Evolutionary conservation across 1,284 basidiomycete species (phyloP).

Genomic region (Mycosarcoma mackinlayi): DNA sequence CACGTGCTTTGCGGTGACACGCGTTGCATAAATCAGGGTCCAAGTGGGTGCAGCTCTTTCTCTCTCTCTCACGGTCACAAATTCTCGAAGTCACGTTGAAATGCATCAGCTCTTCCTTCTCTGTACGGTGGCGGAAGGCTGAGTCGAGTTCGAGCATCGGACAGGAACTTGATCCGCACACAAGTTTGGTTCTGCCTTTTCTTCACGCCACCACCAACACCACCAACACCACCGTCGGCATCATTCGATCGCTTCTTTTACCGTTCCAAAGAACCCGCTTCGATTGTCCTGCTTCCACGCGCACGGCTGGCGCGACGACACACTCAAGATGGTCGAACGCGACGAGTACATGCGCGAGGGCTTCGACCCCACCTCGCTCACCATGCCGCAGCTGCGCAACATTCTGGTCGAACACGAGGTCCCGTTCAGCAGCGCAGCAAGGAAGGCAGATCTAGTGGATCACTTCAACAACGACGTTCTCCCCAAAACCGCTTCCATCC

Average conservation of each 20-base stretch:
- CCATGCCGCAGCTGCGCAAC: constrained; percentile 81
- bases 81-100: too few species aligned
- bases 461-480: constrained; percentile 76
- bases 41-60: not conserved
- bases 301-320: constrained; percentile 1
- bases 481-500: constrained; percentile 34
- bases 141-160: constrained; percentile 1
- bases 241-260: not conserved
- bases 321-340: constrained; percentile 37
- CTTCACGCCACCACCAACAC: constrained; percentile 11
- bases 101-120: too few species aligned
- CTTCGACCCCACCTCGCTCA: constrained; percentile 83
- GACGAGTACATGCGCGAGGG: constrained; percentile 80
- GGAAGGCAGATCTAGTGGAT: constrained; percentile 85
- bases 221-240: not conserved
- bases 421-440: constrained; percentile 79
- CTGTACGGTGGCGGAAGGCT: constrained; percentile 22
- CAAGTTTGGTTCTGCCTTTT: not conserved
- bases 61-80: not conserved
- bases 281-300: not conserved
- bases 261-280: not conserved
- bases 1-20: constrained; percentile 18
- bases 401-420: constrained; percentile 85
- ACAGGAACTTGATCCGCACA: constrained; percentile 1
- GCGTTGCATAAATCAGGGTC: constrained; percentile 13